Evolutionary conservation across 371 early-diverging fungal species (phyloP), one percentile per base, ranked within the genome.

Genomic region (Actinomortierella ambigua): DNA sequence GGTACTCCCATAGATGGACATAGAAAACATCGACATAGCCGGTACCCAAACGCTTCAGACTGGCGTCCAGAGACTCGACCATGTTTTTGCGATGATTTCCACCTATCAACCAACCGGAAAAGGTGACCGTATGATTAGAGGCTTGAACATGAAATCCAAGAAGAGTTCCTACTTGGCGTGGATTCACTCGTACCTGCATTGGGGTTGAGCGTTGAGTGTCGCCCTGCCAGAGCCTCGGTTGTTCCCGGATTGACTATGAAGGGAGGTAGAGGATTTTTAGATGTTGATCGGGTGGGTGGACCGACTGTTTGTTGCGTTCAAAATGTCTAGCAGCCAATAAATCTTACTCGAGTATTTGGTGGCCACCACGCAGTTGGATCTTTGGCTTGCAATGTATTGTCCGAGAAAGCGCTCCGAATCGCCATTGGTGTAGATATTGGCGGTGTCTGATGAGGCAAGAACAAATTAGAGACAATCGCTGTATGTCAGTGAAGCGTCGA

Each of bases 21-120:
- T 82, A 81, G 23, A 81, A 75, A 28, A 84, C 52, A 49, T 82
- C 82, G 24, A 82, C 63, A 40, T 79, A 79, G 13, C 69, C 63
- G 2, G 77, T 70, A 3, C 77, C 65, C 26, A 84, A 28, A 2
- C 79, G 61, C 53, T 77, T 67, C 41, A 83, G 62, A 52, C 76
- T 76, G 18, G 52, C 80, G 51, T 76, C 79, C 17, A 80, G 27
- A 0, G 78, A 67, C 50, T 76, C 76, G 48, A 63, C 70, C 34
- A 83, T 47, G 42, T 68, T 77, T 50, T 77, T 78, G 22, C 79
- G 68, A 20, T 76, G 64, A 46, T 79, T 82, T 13, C 76, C 78
- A 18, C 77, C 75, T 57, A 50, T 22, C 17, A 8, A 40, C 14
- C 0, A 24, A 17, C 29, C n/a, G 18, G n/a, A 20, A 53, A 18